A percentile compares a stretch with the other conserved stretches of the same genome.
phyloP scores from a whole-genome alignment of 129 eudicot species.

The Flaveria bidentis region DNA sequence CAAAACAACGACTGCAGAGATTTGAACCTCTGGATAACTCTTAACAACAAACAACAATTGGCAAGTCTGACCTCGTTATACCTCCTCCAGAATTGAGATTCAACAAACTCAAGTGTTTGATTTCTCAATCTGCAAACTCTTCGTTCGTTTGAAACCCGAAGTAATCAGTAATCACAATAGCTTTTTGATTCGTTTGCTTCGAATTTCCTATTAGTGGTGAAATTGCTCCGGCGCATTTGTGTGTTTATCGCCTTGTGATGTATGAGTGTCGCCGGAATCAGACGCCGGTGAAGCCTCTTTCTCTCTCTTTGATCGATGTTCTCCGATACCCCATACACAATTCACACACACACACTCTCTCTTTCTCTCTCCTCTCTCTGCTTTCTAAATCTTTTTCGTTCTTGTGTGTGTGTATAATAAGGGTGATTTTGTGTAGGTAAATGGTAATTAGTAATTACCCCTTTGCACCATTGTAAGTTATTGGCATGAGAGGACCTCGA shows the following conservation, averaged over 20 bases:
- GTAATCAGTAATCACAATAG: constrained; percentile 28
- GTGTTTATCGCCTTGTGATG: constrained; percentile 24
- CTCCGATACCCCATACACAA: constrained; percentile 36
- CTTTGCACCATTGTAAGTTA: no score
- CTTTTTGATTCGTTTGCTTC: constrained; percentile 32
- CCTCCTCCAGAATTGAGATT: constrained; percentile 43
- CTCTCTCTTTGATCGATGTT: constrained; percentile 57
- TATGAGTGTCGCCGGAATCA: constrained; percentile 37
- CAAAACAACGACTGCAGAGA: constrained; percentile 30
- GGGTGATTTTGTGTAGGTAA: not conserved
- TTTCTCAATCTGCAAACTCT: constrained; percentile 26
- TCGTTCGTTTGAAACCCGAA: constrained; percentile 39
- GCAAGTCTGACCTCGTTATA: constrained; percentile 40
- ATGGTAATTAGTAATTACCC: not conserved
- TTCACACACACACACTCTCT: constrained; percentile 14
- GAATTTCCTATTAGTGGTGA: constrained; percentile 16
- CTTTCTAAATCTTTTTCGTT: constrained; percentile 29
- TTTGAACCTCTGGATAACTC: constrained; percentile 35
- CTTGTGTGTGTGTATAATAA: no score
- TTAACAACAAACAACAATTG: constrained; percentile 26
- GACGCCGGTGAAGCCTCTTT: constrained; percentile 40
- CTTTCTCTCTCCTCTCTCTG: constrained; percentile 44
- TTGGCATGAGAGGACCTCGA: no score
- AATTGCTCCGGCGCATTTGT: constrained; percentile 44
- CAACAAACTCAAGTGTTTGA: constrained; percentile 17